Evolutionary conservation across 345 rosid species (phyloP).

Genomic region (Sisymbrium altissimum): DNA sequence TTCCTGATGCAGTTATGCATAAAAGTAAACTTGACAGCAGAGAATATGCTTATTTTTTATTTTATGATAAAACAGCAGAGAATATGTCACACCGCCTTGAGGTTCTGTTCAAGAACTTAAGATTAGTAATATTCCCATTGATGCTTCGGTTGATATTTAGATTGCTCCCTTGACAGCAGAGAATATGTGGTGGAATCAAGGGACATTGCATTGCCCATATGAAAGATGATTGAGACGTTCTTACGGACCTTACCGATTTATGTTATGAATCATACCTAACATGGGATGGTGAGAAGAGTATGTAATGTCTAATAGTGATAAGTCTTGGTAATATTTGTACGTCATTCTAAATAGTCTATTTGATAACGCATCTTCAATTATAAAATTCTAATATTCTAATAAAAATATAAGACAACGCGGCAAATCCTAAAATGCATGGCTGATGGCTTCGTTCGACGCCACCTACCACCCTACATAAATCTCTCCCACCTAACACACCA

Average conservation of each 20-base stretch:
- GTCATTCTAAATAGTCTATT: not conserved
- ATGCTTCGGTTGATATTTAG: too few species aligned
- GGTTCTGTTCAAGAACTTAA: too few species aligned
- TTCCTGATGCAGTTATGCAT: too few species aligned
- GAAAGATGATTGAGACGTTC: not conserved
- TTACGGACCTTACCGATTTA: too few species aligned
- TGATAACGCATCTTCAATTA: not conserved
- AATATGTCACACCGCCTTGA: too few species aligned
- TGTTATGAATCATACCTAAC: not conserved
- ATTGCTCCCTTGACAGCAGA: too few species aligned
- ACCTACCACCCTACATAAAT: conserved; percentile 18
- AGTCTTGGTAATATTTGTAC: not conserved
- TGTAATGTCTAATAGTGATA: not conserved
- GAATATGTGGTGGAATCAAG: too few species aligned
- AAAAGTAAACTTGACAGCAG: too few species aligned
- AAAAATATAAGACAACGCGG: not conserved
- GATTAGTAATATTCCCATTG: too few species aligned
- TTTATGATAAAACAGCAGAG: too few species aligned
- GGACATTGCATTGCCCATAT: not conserved
- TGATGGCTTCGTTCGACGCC: conserved; percentile 3
- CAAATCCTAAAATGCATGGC: conserved; percentile 17
- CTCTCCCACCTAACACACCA: conserved; percentile 16
- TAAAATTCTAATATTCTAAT: not conserved
- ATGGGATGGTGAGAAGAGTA: not conserved
- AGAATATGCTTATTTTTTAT: too few species aligned